Conservation (phyloP, 306 rosid genomes). For the Dalbergia oliveri region DNA sequence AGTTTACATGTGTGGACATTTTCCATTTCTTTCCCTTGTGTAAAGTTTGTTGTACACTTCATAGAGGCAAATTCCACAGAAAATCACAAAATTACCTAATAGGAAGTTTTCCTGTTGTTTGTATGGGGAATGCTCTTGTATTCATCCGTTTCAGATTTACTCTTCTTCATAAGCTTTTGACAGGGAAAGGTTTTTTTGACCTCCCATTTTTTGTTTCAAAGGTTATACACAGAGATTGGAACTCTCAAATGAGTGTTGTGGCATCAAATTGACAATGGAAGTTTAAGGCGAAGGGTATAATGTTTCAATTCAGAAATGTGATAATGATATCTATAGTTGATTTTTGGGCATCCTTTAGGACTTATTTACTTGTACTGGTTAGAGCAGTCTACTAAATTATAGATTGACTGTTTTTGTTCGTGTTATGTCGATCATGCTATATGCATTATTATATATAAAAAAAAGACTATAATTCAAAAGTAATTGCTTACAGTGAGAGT, state of each 20-base stretch:
- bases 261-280: neutral
- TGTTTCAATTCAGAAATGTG: conserved; percentile 3
- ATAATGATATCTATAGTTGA: neutral
- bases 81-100: neutral
- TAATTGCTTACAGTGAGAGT: no score
- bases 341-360: neutral
- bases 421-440: no score
- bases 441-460: no score
- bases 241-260: conserved; percentile 22
- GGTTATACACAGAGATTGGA: conserved; percentile 31
- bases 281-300: neutral
- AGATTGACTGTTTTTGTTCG: no score
- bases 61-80: neutral
- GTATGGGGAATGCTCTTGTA: conserved; percentile 19
- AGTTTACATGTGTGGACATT: conserved; percentile 40
- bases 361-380: neutral
- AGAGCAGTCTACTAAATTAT: neutral
- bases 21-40: conserved; percentile 57
- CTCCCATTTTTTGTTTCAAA: neutral
- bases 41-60: conserved; percentile 26
- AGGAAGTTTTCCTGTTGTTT: neutral
- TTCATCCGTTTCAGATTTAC: conserved; percentile 18
- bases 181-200: neutral
- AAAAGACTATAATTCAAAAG: no score
- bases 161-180: conserved; percentile 18